A percentile compares a stretch with the other conserved stretches of the same genome.
Conservation (phyloP, 352 stramenopile genomes). For the Phytophthora constricta region DNA sequence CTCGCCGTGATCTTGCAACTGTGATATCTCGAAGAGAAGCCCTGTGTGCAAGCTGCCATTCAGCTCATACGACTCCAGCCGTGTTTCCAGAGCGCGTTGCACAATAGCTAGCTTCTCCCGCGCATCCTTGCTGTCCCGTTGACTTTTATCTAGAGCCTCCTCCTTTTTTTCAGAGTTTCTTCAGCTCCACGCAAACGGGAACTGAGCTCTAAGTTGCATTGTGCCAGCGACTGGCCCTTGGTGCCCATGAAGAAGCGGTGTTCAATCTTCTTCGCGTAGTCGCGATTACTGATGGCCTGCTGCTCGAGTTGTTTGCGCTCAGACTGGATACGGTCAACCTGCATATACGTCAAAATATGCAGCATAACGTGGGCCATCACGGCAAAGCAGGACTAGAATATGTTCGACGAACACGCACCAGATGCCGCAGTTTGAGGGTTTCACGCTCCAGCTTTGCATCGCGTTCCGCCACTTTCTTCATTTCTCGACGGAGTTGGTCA, state of each 20-base stretch:
- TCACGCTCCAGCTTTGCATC: conserved; percentile 63
- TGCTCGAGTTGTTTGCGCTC: conserved; percentile 82
- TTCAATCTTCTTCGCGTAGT: conserved; percentile 89
- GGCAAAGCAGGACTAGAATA: not conserved
- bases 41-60: conserved; percentile 81
- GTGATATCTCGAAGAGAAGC: conserved; percentile 78
- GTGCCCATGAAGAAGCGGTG: conserved; percentile 82
- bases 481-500: conserved; percentile 59
- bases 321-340: conserved; percentile 78
- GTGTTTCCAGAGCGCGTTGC: conserved; percentile 71
- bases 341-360: not conserved
- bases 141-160: conserved; percentile 23
- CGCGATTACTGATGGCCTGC: conserved; percentile 81
- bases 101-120: conserved; percentile 71
- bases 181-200: conserved; percentile 52
- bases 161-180: conserved; percentile 37
- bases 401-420: conserved; percentile 36
- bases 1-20: conserved; percentile 69
- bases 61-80: conserved; percentile 64
- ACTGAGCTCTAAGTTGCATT: conserved; percentile 69
- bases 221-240: conserved; percentile 65
- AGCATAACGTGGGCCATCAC: conserved; percentile 4
- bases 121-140: conserved; percentile 46
- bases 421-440: conserved; percentile 64
- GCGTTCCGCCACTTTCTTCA: conserved; percentile 44